These are phyloP conservation scores for Arctium lappa DNA, from an alignment of 129 eudicot genomes.

Conservation along the genomic window DNA sequence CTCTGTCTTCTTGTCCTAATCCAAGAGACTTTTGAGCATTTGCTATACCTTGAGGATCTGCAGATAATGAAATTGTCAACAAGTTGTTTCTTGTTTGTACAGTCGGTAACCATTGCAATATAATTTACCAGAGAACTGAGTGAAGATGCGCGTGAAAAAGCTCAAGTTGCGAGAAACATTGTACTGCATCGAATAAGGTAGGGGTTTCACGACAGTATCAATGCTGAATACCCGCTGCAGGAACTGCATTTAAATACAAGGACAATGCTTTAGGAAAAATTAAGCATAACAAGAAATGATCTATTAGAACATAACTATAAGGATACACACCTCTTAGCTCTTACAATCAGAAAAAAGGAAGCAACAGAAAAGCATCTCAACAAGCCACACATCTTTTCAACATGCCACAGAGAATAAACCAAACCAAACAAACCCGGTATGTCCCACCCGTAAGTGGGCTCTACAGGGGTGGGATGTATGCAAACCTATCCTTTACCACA, in stretches of 20 bases:
- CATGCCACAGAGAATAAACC: no score
- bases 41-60: constrained; percentile 94
- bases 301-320: no score
- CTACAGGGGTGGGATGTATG: no score
- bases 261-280: neutral
- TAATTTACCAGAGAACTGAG: constrained; percentile 82
- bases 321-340: no score
- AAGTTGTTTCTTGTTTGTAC: neutral
- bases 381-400: no score
- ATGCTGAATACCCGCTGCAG: constrained; percentile 84
- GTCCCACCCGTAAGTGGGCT: no score
- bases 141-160: constrained; percentile 87
- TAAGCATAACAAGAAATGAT: neutral
- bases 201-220: constrained; percentile 86
- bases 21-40: constrained; percentile 95
- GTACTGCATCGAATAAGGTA: constrained; percentile 83
- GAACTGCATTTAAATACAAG: constrained; percentile 54
- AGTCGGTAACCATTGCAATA: neutral
- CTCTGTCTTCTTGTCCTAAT: constrained; percentile 84
- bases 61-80: constrained; percentile 1
- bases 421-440: no score
- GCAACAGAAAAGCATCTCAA: no score
- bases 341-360: no score
- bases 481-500: no score
- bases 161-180: constrained; percentile 83